These are phyloP conservation scores for Diophrys appendiculata DNA, from an alignment of 73 alveolate genomes.

Conservation along the genomic window DNA sequence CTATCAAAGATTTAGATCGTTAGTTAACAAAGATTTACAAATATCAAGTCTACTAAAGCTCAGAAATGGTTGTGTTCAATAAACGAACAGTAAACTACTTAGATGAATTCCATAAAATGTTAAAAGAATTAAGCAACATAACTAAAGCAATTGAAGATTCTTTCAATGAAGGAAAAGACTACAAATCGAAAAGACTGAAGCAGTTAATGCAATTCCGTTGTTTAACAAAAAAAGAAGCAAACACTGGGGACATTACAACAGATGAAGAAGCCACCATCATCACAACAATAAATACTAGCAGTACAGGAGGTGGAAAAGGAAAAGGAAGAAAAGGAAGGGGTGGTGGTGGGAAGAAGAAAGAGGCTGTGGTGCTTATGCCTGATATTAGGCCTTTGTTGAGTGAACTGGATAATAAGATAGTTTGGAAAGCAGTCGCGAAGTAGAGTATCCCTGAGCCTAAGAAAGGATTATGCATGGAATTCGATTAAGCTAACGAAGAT, in stretches of 20 bases:
- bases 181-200: not conserved
- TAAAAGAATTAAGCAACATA: not conserved
- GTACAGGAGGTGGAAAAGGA: not conserved
- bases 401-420: constrained; percentile 17
- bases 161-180: not conserved
- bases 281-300: not conserved
- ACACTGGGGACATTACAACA: not conserved
- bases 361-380: constrained; percentile 9
- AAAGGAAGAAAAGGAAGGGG: not conserved
- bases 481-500: constrained; percentile 33
- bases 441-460: constrained; percentile 53
- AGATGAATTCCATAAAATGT: constrained; percentile 9
- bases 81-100: not conserved
- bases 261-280: not conserved
- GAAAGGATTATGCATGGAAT: constrained; percentile 35
- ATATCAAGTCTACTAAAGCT: not conserved
- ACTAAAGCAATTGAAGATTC: not conserved
- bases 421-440: constrained; percentile 45
- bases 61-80: not conserved
- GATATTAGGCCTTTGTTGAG: constrained; percentile 23
- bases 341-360: not conserved
- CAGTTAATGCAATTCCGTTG: not conserved
- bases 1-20: constrained; percentile 2
- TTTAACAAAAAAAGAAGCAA: not conserved
- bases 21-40: not conserved